Conservation (phyloP, 305 asterid genomes). For the Fraxinus velutina region DNA sequence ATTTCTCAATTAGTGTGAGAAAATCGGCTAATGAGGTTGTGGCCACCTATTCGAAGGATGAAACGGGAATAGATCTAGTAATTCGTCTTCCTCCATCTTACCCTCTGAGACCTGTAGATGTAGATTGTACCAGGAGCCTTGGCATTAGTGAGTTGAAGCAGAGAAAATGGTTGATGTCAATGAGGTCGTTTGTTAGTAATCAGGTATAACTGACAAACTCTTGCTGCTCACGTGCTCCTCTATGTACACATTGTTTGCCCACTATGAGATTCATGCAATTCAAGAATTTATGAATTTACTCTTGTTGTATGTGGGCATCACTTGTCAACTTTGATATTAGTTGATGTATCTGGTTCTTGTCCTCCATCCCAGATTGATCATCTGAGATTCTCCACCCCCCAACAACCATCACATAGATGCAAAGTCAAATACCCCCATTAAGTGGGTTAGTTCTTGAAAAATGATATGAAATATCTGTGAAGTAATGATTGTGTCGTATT, state of each 20-base stretch:
- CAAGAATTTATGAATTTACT: not conserved
- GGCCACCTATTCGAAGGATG: slow-evolving; percentile 95
- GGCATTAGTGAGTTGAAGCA: slow-evolving; percentile 88
- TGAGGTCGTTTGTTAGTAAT: slow-evolving; percentile 81
- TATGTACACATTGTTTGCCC: not conserved
- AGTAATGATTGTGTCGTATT: not conserved
- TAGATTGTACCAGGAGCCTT: slow-evolving; percentile 89
- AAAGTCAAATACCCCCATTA: not conserved
- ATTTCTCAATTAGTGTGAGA: slow-evolving; percentile 83
- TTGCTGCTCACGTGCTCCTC: not conserved
- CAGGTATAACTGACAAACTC: slow-evolving; percentile 51
- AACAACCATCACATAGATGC: not conserved
- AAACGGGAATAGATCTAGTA: slow-evolving; percentile 90
- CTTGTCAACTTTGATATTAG: slow-evolving; percentile 10
- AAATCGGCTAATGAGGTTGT: slow-evolving; percentile 94
- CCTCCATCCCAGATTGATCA: not conserved
- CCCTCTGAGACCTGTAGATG: slow-evolving; percentile 82
- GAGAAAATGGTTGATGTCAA: slow-evolving; percentile 94
- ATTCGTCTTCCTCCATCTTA: slow-evolving; percentile 96
- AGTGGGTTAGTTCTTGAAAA: not conserved
- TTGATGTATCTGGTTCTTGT: not conserved
- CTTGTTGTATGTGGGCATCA: slow-evolving; percentile 1
- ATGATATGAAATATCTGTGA: not conserved
- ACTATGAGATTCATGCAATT: not conserved
- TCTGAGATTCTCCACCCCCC: not conserved